A percentile compares a stretch with the other conserved stretches of the same genome.
Conservation (phyloP, 768 basidiomycete species). For the Candolleomyces eurysporus region DNA sequence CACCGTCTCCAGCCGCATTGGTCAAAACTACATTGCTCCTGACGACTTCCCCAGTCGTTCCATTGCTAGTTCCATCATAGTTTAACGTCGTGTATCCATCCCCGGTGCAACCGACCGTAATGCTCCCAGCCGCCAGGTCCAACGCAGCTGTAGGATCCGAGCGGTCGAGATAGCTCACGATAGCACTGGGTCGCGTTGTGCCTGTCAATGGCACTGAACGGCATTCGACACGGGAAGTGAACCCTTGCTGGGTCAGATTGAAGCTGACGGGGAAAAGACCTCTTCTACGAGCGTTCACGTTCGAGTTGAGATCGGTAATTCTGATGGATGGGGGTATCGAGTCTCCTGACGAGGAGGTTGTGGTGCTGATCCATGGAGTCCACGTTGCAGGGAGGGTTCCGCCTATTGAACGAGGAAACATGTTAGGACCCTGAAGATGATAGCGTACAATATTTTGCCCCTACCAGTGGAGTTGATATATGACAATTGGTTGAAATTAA, state of each 20-base stretch:
- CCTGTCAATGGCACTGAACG: conserved; percentile 6
- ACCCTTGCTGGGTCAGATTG: conserved; percentile 22
- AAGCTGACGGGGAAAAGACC: conserved; percentile 14
- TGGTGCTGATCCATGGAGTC: not conserved
- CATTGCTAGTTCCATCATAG: not conserved
- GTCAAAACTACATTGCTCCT: not conserved
- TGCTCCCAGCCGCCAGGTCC: not conserved
- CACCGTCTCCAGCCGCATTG: conserved; percentile 10
- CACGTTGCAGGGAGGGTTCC: conserved; percentile 13
- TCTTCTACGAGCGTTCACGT: conserved; percentile 1
- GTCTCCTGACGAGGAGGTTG: not conserved
- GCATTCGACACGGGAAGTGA: conserved; percentile 18
- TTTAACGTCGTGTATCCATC: not conserved
- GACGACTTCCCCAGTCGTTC: conserved; percentile 12
- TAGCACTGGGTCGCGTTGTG: conserved; percentile 14
- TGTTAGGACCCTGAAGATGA: not conserved
- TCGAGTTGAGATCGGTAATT: not conserved
- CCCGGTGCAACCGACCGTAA: conserved; percentile 14
- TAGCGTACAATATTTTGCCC: not conserved
- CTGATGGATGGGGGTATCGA: not conserved
- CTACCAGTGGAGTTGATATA: conserved; percentile 20
- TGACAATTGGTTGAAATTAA: conserved; percentile 23
- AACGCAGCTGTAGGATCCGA: not conserved
- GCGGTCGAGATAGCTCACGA: conserved; percentile 2
- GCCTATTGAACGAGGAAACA: conserved; percentile 8